Evolutionary conservation across 352 stramenopile genomes (phyloP), one percentile per base, ranked within the genome.

Genomic region (Phytophthora agathidicida): DNA sequence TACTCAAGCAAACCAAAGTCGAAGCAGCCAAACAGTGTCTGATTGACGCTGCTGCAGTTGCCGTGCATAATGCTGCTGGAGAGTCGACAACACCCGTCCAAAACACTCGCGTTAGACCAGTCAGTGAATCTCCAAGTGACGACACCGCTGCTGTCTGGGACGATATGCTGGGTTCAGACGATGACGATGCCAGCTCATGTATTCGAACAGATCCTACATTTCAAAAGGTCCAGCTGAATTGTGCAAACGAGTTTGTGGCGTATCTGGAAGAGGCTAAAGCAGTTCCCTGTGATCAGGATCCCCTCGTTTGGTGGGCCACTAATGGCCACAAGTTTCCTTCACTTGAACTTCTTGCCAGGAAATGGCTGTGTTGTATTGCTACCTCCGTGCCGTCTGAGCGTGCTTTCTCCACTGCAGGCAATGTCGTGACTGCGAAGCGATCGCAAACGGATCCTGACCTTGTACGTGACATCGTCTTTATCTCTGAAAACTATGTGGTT

Each of bases 401-500:
- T 11, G 56, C 56, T 2, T 65, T 65, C 16, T 65, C 56, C 1
- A 54, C 47, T 2, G 47, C 35, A 7, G 47, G 56, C 0, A 65
- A 65, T 14, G 31, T 20, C 11, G 39, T 65, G 10, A 59, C 56
- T 14, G 39, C 41, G 0, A 47, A 52, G 33, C 54, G 54, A 1
- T 47, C 23, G 20, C 39, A 24, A 14, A 28, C 48, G 8, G 43
- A 33, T 13, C 14, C 38, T 10, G 1, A 13, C 30, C 16, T 37
- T 4, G 41, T 51, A 20, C 27, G 41, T 14, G 52, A 61, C 13
- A 30, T 60, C 3, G 32, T 61, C 2, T 53, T 61, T 13, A 37
- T 52, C 22, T 3, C 31, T 6, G 30, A 41, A 17, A 52, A 42
- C 24, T 48, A 35, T n/a, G n/a, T n/a, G n/a, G n/a, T n/a, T n/a